Percentiles rank a stretch among this genome's conserved stretches.
Conservation (phyloP, 352 stramenopile species). For the Phytophthora megakarya region DNA sequence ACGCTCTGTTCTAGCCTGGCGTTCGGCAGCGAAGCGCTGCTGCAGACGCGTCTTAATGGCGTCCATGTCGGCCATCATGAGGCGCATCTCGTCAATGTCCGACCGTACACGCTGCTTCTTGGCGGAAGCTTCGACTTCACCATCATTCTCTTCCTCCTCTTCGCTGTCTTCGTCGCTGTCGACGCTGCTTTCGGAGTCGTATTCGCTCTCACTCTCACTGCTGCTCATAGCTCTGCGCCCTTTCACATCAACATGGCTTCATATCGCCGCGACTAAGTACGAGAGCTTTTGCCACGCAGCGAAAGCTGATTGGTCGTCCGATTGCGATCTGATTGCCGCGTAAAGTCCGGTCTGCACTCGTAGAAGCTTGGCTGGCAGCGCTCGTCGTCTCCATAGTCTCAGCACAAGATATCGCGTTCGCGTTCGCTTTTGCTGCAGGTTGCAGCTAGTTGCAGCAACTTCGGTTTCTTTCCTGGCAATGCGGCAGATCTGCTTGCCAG, state of each 20-base stretch:
- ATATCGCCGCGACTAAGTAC: conserved; percentile 29
- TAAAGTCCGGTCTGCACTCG: conserved; percentile 21
- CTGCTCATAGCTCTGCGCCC: conserved; percentile 11
- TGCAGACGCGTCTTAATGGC: conserved; percentile 58
- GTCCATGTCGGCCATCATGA: conserved; percentile 67
- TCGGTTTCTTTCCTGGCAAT: not conserved
- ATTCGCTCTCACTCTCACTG: conserved; percentile 14
- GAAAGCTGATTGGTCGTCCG: conserved; percentile 36
- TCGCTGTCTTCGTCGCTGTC: conserved; percentile 13
- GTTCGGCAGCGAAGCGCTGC: conserved; percentile 44
- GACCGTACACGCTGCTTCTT: conserved; percentile 44
- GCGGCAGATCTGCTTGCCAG: not conserved
- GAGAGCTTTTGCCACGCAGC: conserved; percentile 37
- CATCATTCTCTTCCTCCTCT: conserved; percentile 22
- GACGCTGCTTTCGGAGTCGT: conserved; percentile 30
- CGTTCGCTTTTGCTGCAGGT: not conserved
- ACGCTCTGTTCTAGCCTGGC: conserved; percentile 18
- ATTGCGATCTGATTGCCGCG: conserved; percentile 16
- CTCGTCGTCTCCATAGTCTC: no score
- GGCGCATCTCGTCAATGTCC: conserved; percentile 50
- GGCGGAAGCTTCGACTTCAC: conserved; percentile 5
- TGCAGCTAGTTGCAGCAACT: not conserved
- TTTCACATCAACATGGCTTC: conserved; percentile 37
- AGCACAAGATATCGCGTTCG: not conserved
- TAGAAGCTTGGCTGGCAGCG: conserved; percentile 23